A percentile compares a stretch with the other conserved stretches of the same genome.
These are phyloP conservation scores for Stagonosporopsis tanaceti DNA, from an alignment of 2,329 filamentous ascomycete species.

Conservation along the genomic window DNA sequence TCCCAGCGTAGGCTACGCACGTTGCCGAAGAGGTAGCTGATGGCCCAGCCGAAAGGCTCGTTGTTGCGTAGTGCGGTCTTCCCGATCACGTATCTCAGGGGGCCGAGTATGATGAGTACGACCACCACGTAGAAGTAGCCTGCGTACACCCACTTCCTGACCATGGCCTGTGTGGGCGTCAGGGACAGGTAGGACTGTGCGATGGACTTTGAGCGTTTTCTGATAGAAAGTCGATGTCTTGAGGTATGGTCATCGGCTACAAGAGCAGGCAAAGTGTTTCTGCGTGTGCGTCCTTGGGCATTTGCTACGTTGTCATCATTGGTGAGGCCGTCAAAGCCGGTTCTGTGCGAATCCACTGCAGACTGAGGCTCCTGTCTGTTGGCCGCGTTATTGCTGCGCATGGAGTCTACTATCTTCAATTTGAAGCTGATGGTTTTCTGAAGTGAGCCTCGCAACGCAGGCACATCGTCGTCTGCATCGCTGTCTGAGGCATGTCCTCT, in stretches of 20 bases:
- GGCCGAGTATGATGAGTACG: slow-evolving; percentile 70
- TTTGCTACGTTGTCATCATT: slow-evolving; percentile 5
- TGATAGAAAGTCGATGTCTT: slow-evolving; percentile 30
- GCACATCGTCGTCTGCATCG: slow-evolving; percentile 57
- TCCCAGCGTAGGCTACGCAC: slow-evolving; percentile 74
- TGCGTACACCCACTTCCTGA: slow-evolving; percentile 86
- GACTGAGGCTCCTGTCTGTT: slow-evolving; percentile 38
- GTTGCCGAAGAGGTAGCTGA: slow-evolving; percentile 88
- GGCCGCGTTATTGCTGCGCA: slow-evolving; percentile 22
- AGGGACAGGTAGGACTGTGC: slow-evolving; percentile 77
- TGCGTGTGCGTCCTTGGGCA: slow-evolving; percentile 31
- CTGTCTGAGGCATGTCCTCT: slow-evolving; percentile 44
- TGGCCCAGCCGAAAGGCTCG: slow-evolving; percentile 91
- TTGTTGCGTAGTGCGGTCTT: slow-evolving; percentile 71
- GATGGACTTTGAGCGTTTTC: slow-evolving; percentile 44
- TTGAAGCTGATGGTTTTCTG: slow-evolving; percentile 41
- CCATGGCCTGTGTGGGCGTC: slow-evolving; percentile 77
- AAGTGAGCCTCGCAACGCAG: slow-evolving; percentile 25
- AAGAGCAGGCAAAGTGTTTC: slow-evolving; percentile 47
- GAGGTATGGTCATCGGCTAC: slow-evolving; percentile 33
- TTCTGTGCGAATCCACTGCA: slow-evolving; percentile 39
- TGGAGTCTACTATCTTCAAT: slow-evolving; percentile 22
- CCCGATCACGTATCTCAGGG: slow-evolving; percentile 74
- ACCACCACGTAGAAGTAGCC: slow-evolving; percentile 77
- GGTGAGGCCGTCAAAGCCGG: slow-evolving; percentile 21